These are phyloP conservation scores for Bauhinia variegata DNA, from an alignment of 306 rosid species.

Conservation along the genomic window DNA sequence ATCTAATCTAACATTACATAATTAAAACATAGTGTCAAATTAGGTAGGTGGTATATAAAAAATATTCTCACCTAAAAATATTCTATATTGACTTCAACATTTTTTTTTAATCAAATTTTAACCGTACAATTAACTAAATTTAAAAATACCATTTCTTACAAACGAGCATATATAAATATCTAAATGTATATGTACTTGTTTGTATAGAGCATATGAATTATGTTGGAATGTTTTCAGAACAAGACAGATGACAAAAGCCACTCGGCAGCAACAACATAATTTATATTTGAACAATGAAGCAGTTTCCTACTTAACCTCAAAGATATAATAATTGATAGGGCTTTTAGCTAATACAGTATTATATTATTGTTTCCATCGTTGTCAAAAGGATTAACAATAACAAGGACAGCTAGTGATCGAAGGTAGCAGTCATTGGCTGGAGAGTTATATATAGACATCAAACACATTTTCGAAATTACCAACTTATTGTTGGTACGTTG, in stretches of 20 bases:
- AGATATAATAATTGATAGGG: too few relatives aligned
- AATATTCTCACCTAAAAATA: too few relatives aligned
- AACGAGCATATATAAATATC: neutral
- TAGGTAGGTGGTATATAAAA: too few relatives aligned
- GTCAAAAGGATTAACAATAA: neutral
- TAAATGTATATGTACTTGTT: neutral
- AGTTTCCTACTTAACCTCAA: neutral
- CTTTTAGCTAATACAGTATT: too few relatives aligned
- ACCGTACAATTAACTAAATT: too few relatives aligned
- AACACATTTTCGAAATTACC: neutral
- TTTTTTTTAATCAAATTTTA: too few relatives aligned
- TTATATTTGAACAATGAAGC: slow-evolving; percentile 1
- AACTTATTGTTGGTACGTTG: slow-evolving; percentile 8
- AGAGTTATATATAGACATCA: too few relatives aligned
- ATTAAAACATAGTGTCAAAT: too few relatives aligned
- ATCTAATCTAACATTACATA: too few relatives aligned
- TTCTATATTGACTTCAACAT: too few relatives aligned
- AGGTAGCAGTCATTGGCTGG: neutral
- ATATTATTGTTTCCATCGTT: neutral
- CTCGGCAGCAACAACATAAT: neutral
- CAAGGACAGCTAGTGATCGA: neutral
- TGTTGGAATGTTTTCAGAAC: neutral
- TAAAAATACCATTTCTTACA: too few relatives aligned
- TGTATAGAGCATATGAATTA: too few relatives aligned
- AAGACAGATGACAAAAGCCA: neutral